Base-by-base conservation (phyloP, 2,329 filamentous ascomycete genomes). In the Penicillium frequentans region DNA sequence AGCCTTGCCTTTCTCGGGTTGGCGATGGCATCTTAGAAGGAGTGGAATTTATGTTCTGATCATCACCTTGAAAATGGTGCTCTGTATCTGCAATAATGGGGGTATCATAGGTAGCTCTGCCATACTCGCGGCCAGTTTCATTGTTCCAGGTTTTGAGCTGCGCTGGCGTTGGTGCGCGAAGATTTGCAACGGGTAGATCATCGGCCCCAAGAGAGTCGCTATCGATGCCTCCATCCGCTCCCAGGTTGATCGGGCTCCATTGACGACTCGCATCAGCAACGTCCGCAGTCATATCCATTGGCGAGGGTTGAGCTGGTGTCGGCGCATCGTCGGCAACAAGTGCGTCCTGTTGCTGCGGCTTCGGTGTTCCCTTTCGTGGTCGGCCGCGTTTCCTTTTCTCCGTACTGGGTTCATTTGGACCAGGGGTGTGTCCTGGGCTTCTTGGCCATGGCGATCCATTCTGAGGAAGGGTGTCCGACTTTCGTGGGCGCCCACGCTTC, bases 401-500 rank as follows among this genome's bases (percentile, higher is more conserved):
- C n/a, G 60, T 64, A 57, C 64, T 70, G 27, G 62, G 60, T 3
- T 63, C 63, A 35, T 58, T 61, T 11, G 63, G 65, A 2, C 66
- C 66, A 13, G 69, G 68, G 8, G 64, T 64, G 16, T 64, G 56
- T 8, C 71, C 72, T 24, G 70, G 67, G 51, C 67, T 73, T 29
- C 65, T 67, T 51, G 65, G 60, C 54, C 53, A 66, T 9, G 75
- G 75, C 5, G 75, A 75, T 31, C 72, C 70, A 61, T 72, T 72
- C 39, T 66, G 64, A 26, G 62, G 55, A 42, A 58, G 62, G 9
- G 65, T 64, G 49, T 71, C 70, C 26, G 77, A 76, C 61, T 80
- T 81, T 46, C 74, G 72, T 33, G 77, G 75, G 44, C 77, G 71
- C 21, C 77, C 77, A 65, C 74, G 73, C 46, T 70, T 70, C 63